Evolutionary conservation across 495 filamentous ascomycete species (phyloP).

Genomic region (Collariella sp.): DNA sequence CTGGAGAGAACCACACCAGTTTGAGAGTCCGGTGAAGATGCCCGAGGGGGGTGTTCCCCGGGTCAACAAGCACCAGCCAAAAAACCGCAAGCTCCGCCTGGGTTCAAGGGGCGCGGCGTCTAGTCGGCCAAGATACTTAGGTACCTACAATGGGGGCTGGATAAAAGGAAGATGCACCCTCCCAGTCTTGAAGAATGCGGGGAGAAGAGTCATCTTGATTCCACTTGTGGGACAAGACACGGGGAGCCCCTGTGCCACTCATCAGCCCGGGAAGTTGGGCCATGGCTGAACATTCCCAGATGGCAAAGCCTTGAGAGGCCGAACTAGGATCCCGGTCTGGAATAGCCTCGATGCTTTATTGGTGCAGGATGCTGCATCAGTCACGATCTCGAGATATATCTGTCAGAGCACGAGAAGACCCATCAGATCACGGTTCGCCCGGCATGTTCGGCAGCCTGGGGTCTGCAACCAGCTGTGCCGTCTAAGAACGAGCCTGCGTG

Average conservation of each 20-base stretch:
- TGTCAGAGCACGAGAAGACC: too few relatives aligned
- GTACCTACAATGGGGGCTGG: conserved; percentile 28
- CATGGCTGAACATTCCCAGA: neutral
- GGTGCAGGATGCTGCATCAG: neutral
- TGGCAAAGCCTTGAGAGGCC: conserved; percentile 1
- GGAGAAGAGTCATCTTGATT: neutral
- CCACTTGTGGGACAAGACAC: neutral
- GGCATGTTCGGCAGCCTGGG: too few relatives aligned
- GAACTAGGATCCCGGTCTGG: neutral
- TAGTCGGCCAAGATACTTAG: conserved; percentile 24
- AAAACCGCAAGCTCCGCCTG: conserved; percentile 1
- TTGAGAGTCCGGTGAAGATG: neutral
- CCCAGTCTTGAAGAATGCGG: conserved; percentile 10
- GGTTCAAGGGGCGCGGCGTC: conserved; percentile 16
- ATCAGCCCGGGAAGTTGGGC: neutral
- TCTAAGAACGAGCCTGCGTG: neutral
- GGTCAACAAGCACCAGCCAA: neutral
- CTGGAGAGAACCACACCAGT: neutral
- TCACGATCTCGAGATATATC: neutral
- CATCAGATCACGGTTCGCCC: too few relatives aligned
- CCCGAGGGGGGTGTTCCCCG: neutral
- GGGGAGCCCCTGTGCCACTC: neutral
- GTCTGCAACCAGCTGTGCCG: too few relatives aligned
- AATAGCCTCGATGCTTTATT: neutral
- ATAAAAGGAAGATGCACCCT: conserved; percentile 31